Evolutionary conservation across 805 yeast genomes (phyloP).

Genomic region (Cyberlindnera samutprakarnensis): DNA sequence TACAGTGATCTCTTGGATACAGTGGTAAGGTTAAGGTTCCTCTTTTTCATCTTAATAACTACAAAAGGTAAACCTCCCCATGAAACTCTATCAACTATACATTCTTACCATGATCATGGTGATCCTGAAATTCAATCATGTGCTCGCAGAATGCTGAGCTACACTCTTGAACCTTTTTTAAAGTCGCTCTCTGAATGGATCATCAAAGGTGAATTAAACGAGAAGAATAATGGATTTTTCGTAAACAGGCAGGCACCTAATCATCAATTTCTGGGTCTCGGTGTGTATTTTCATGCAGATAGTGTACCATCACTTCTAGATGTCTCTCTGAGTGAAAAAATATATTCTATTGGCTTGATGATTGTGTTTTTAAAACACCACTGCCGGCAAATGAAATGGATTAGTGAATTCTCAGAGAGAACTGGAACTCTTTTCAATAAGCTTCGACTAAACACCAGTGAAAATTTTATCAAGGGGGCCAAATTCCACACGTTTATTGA

Average conservation of each 20-base stretch:
- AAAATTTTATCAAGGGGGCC: constrained; percentile 8
- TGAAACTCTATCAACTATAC: constrained; percentile 46
- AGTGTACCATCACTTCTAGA: constrained; percentile 41
- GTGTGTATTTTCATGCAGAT: constrained; percentile 12
- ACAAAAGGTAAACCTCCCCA: constrained; percentile 32
- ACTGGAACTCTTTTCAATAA: constrained; percentile 23
- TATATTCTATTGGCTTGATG: constrained; percentile 67
- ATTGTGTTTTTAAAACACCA: constrained; percentile 52
- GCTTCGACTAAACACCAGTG: constrained; percentile 4
- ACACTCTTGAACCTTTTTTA: constrained; percentile 51
- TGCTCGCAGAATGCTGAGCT: constrained; percentile 36
- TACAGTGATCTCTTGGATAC: constrained; percentile 39
- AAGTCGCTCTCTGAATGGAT: constrained; percentile 62
- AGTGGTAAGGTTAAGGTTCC: constrained; percentile 49
- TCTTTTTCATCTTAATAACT: constrained; percentile 35
- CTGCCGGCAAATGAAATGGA: constrained; percentile 67
- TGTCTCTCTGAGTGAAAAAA: constrained; percentile 31
- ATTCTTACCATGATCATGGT: constrained; percentile 51
- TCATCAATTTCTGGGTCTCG: no score
- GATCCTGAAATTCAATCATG: constrained; percentile 43
- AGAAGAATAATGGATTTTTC: constrained; percentile 52
- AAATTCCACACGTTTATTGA: constrained; percentile 28
- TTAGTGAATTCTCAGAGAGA: constrained; percentile 25
- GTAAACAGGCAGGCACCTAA: no score
- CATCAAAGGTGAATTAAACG: constrained; percentile 52